A percentile compares a stretch with the other conserved stretches of the same genome.
Conservation (phyloP, 2,329 filamentous ascomycete species). For the Aspergillus eucalypticola region DNA sequence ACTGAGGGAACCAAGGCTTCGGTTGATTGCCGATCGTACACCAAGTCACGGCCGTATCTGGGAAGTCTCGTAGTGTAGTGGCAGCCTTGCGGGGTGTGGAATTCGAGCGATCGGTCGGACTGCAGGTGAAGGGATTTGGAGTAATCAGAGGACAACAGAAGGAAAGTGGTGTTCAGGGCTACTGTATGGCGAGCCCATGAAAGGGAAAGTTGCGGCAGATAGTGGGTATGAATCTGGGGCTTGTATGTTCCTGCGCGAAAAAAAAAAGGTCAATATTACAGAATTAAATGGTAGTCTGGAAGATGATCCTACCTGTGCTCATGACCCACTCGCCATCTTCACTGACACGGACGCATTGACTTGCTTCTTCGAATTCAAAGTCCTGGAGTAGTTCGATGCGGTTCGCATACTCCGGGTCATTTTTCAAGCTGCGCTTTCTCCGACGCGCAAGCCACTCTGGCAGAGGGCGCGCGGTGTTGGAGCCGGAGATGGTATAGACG, state of each 20-base stretch:
- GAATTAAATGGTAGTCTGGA: background rate
- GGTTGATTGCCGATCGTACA: conserved; percentile 78
- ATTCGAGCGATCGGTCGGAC: conserved; percentile 85
- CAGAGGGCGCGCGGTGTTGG: conserved; percentile 79
- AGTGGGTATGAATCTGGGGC: conserved; percentile 92
- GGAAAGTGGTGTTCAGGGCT: conserved; percentile 86
- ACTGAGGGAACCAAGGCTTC: conserved; percentile 87
- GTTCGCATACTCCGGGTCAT: conserved; percentile 89
- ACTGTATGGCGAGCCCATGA: conserved; percentile 91
- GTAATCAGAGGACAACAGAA: conserved; percentile 85
- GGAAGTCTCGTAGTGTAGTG: conserved; percentile 90
- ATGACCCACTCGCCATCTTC: conserved; percentile 98
- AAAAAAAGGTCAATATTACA: conserved; percentile 1
- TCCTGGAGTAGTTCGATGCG: conserved; percentile 94
- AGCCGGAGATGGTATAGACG: conserved; percentile 93
- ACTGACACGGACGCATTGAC: conserved; percentile 82
- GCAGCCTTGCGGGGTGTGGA: conserved; percentile 84
- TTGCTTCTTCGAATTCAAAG: conserved; percentile 96
- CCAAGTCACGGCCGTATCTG: conserved; percentile 84
- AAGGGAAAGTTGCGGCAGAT: conserved; percentile 88
- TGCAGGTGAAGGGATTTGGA: conserved; percentile 93
- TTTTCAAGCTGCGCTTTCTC: conserved; percentile 86
- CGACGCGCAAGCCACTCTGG: conserved; percentile 94
- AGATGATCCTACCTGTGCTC: conserved; percentile 69
- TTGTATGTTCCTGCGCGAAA: conserved; percentile 60